phyloP scores from a whole-genome alignment of 768 basidiomycete genomes.

The Podaxis sp. region DNA sequence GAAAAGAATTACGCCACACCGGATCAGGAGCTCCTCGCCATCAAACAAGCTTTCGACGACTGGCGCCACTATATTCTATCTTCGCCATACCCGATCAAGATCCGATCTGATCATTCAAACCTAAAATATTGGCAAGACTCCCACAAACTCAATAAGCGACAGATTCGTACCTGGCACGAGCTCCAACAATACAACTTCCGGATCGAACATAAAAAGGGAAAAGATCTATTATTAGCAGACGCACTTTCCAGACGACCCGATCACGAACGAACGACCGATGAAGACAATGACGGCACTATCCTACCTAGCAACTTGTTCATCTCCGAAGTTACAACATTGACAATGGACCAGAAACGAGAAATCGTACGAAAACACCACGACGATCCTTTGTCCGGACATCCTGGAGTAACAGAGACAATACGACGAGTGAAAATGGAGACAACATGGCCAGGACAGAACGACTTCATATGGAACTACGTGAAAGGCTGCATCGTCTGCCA shows the following conservation, averaged over 20 bases:
- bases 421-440: background rate
- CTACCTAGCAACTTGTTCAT: too few relatives aligned
- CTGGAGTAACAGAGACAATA: background rate
- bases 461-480: conserved; percentile 1
- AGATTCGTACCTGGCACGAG: conserved; percentile 21
- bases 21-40: background rate
- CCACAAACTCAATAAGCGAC: conserved; percentile 25
- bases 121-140: conserved; percentile 22
- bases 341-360: background rate
- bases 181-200: conserved; percentile 26
- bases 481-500: conserved; percentile 16
- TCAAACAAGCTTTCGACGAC: conserved; percentile 8
- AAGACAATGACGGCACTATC: conserved; percentile 17
- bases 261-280: conserved; percentile 14
- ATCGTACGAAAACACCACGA: background rate
- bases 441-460: background rate
- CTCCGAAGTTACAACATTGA: too few relatives aligned
- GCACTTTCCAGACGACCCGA: conserved; percentile 20
- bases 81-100: background rate
- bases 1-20: conserved; percentile 1
- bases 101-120: conserved; percentile 12
- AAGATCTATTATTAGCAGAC: conserved; percentile 19
- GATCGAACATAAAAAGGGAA: conserved; percentile 30
- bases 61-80: conserved; percentile 16
- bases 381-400: background rate